Evolutionary conservation across 176 grass and related monocot genomes (phyloP), one percentile per base, ranked within the genome.

Genomic region (Microstegium vimineum): DNA sequence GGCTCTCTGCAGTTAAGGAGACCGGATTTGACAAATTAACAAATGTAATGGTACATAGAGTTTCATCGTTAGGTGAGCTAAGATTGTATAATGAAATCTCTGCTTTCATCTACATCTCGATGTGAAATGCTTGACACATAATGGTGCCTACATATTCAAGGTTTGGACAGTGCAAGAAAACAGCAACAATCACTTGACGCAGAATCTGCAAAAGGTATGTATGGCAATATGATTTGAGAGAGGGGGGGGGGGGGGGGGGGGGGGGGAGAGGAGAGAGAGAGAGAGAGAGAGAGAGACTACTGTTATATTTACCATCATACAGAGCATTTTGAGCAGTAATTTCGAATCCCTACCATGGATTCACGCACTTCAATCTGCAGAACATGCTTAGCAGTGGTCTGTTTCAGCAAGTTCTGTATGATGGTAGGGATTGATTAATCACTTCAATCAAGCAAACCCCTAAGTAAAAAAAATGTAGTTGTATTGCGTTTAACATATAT

Each of bases 51-150:
- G 66, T 27, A 42, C 18, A 22, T 12, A 81, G 84, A 40, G 76
- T 75, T 75, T 62, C 87, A n/a, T 84, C 76, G 20, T 81, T 74
- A 62, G 87, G 87, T 84, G 16, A 80, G 69, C 22, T 22, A 36
- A n/a, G 28, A 30, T 86, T 72, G 22, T 37, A 7, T 20, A 78
- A 10, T 31, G 15, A 65, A 13, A 3, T 5, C 42, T 32, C 45
- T 63, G 12, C 20, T 12, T 47, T 32, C 37, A 1, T 6, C 11
- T 18, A 17, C 13, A 18, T 72, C 14, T 47, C 14, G 12, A 27
- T 54, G 63, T 36, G 14, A 56, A 17, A 68, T 28, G 14, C 30
- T 69, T 69, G 45, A 25, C 17, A 30, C 8, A 51, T 34, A 47
- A 51, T 35, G 28, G 7, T 49, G 15, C 9, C 45, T 46, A 46